Evolutionary conservation across 2,329 filamentous ascomycete species (phyloP).

Genomic region (Fusarium sp.): DNA sequence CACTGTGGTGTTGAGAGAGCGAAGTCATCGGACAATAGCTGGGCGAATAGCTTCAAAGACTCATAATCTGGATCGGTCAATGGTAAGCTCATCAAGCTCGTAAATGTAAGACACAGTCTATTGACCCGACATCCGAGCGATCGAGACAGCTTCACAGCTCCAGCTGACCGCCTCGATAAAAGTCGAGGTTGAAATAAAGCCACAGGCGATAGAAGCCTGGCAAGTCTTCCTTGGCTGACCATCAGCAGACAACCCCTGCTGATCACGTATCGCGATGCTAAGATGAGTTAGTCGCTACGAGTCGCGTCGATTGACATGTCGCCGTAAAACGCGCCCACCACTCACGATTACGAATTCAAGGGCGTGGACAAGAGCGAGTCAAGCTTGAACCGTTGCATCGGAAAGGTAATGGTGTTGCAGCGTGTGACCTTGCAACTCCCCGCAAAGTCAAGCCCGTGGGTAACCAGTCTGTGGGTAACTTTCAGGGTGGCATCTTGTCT

Average conservation of each 20-base stretch:
- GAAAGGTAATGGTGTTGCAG: neutral
- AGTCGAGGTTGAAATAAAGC: neutral
- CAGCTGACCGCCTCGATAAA: neutral
- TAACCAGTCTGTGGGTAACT: neutral
- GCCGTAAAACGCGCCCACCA: too few species aligned
- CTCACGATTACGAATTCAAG: neutral
- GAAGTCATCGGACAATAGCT: neutral
- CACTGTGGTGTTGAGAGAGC: neutral
- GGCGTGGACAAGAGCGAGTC: neutral
- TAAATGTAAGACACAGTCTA: neutral
- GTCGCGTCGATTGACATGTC: neutral
- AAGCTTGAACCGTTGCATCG: neutral
- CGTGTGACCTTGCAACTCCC: conserved; percentile 2
- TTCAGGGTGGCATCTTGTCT: neutral
- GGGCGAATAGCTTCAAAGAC: conserved; percentile 2
- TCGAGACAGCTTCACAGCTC: conserved; percentile 1
- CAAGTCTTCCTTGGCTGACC: neutral
- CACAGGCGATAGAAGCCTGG: neutral
- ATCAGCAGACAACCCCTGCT: conserved; percentile 34
- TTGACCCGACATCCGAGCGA: neutral
- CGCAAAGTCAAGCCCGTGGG: neutral
- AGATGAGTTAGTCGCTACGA: neutral
- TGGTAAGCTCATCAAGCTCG: neutral
- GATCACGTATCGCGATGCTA: conserved; percentile 18
- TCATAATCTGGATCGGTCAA: conserved; percentile 5